phyloP scores from a whole-genome alignment of 2,329 filamentous ascomycete species.

The Acephala macrosclerotiorum region DNA sequence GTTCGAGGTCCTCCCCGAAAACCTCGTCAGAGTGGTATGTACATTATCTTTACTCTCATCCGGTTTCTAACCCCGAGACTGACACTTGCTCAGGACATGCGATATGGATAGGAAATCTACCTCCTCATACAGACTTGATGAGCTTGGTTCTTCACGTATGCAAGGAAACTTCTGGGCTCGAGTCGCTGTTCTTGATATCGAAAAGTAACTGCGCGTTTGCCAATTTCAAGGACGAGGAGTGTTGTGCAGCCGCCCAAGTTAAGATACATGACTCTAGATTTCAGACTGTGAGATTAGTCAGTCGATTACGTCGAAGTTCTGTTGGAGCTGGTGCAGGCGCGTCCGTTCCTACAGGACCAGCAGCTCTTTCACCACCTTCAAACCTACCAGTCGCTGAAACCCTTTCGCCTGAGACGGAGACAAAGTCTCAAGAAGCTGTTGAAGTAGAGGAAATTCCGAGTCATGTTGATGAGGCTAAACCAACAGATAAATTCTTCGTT shows the following conservation, averaged over 20 bases:
- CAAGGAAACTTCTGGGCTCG: slow-evolving; percentile 76
- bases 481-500: slow-evolving; percentile 83
- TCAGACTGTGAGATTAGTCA: slow-evolving; percentile 84
- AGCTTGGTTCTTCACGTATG: slow-evolving; percentile 91
- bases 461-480: not conserved
- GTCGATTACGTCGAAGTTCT: slow-evolving; percentile 72
- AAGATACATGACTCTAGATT: slow-evolving; percentile 93
- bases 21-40: slow-evolving; percentile 67
- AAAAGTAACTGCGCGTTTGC: slow-evolving; percentile 98
- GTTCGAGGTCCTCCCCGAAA: slow-evolving; percentile 63
- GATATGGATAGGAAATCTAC: slow-evolving; percentile 95
- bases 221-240: slow-evolving; percentile 85
- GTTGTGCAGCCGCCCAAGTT: slow-evolving; percentile 78
- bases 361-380: slow-evolving; percentile 37
- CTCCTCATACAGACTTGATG: slow-evolving; percentile 81
- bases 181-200: slow-evolving; percentile 92
- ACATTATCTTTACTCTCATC: not conserved
- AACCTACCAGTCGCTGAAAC: slow-evolving; percentile 35
- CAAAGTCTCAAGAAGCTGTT: slow-evolving; percentile 19
- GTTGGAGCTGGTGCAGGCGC: slow-evolving; percentile 43
- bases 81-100: slow-evolving; percentile 75
- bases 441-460: slow-evolving; percentile 24
- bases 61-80: slow-evolving; percentile 10
- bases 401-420: slow-evolving; percentile 46
- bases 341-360: slow-evolving; percentile 41